Percentiles rank a stretch among this genome's conserved stretches.
phyloP scores from a whole-genome alignment of 208 protist genomes.

The Trypanosoma rangeli region DNA sequence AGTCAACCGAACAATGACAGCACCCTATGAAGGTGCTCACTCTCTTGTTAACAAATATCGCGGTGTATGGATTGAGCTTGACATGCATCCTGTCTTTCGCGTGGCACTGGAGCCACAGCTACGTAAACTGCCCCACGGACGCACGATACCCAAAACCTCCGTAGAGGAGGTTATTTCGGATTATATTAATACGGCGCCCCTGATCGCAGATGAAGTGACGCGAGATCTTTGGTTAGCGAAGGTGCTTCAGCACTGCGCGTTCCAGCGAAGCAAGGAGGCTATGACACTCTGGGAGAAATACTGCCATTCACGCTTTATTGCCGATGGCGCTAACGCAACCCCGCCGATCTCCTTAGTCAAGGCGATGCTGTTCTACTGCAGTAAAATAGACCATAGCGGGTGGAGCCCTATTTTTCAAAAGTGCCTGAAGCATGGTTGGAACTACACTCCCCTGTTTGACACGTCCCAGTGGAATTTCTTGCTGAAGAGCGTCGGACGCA shows the following conservation, averaged over 20 bases:
- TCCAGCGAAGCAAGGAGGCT: constrained; percentile 62
- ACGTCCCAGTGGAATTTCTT: constrained; percentile 85
- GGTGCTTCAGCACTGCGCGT: constrained; percentile 85
- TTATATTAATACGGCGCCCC: constrained; percentile 58
- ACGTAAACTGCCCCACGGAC: constrained; percentile 79
- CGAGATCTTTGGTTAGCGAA: constrained; percentile 85
- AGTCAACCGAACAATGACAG: constrained; percentile 76
- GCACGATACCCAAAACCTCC: constrained; percentile 68
- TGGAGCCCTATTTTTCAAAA: constrained; percentile 78
- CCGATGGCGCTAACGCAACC: constrained; percentile 30
- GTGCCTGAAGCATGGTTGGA: constrained; percentile 83
- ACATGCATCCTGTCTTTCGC: constrained; percentile 78
- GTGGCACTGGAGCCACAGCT: constrained; percentile 81
- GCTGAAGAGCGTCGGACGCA: constrained; percentile 75
- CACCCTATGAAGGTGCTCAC: constrained; percentile 62
- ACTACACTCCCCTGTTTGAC: constrained; percentile 82
- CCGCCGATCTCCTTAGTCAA: constrained; percentile 75
- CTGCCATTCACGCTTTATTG: constrained; percentile 61
- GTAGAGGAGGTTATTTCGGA: constrained; percentile 76
- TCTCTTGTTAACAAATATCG: constrained; percentile 79
- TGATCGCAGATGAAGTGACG: constrained; percentile 67
- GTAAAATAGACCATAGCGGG: constrained; percentile 55
- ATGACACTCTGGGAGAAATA: constrained; percentile 74
- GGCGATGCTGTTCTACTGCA: constrained; percentile 81
- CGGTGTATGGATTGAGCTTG: constrained; percentile 82